phyloP scores from a whole-genome alignment of 306 rosid genomes.

The Vigna mungo region DNA sequence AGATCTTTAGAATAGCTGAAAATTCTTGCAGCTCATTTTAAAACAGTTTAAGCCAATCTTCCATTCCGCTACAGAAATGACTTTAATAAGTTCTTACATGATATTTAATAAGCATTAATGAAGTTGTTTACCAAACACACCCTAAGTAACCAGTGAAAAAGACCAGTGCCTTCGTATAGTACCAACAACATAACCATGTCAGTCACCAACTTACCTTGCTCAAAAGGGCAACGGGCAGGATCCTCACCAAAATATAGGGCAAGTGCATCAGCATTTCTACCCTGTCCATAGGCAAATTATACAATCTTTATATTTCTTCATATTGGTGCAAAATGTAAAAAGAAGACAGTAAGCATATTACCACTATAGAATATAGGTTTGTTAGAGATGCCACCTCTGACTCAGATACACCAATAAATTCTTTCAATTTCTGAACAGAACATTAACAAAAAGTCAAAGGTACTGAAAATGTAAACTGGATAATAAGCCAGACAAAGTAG shows the following conservation, averaged over 20 bases:
- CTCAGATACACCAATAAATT: conserved; percentile 73
- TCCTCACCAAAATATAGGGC: conserved; percentile 93
- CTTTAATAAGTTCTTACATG: not conserved
- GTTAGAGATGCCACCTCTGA: conserved; percentile 81
- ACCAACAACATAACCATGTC: not conserved
- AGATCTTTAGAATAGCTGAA: not conserved
- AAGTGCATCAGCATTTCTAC: conserved; percentile 96
- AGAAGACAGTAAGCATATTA: conserved; percentile 54
- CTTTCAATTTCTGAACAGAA: conserved; percentile 74
- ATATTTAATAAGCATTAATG: not conserved
- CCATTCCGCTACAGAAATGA: not conserved
- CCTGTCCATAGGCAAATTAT: conserved; percentile 64
- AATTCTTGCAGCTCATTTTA: not conserved
- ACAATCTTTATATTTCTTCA: conserved; percentile 38
- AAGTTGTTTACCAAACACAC: not conserved
- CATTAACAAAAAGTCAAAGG: conserved; percentile 38
- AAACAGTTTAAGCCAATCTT: not conserved
- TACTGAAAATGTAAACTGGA: conserved; percentile 18
- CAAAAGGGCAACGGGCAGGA: conserved; percentile 89
- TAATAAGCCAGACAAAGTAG: conserved; percentile 28
- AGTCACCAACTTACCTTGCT: conserved; percentile 76
- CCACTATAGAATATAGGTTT: conserved; percentile 81
- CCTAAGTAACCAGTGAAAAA: conserved; percentile 32
- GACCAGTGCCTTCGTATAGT: conserved; percentile 8
- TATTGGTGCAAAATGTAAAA: conserved; percentile 16